Evolutionary conservation across 23 red algal species (phyloP).

Genomic region (Gracilaria domingensis): DNA sequence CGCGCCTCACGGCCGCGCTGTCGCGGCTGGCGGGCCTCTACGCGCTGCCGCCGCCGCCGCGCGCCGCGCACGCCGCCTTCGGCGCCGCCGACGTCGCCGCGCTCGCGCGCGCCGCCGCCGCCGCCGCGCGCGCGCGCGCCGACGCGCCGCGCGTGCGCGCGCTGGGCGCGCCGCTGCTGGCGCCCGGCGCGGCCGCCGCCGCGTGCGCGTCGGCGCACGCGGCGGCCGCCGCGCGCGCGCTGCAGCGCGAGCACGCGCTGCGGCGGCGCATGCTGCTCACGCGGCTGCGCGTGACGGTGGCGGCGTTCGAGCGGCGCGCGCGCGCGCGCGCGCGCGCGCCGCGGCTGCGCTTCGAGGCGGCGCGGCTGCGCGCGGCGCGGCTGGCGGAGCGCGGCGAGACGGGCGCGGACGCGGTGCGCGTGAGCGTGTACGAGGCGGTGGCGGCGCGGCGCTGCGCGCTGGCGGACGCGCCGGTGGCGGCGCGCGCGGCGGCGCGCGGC

Average conservation of each 20-base stretch:
- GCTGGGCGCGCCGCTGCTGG: not conserved
- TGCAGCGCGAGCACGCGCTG: not conserved
- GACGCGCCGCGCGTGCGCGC: not conserved
- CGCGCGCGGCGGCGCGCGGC: not conserved
- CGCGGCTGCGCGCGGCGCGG: not conserved
- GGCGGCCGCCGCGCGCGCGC: not conserved
- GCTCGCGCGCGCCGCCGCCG: no score
- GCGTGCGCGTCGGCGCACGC: not conserved
- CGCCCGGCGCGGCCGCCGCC: not conserved
- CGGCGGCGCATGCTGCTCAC: slow-evolving; percentile 25
- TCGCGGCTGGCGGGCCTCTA: not conserved
- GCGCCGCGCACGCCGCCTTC: no score
- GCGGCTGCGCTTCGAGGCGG: not conserved
- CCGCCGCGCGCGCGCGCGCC: no score
- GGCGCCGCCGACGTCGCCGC: no score
- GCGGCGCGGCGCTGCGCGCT: not conserved
- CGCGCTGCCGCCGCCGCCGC: not conserved
- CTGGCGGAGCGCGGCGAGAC: not conserved
- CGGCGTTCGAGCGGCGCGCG: not conserved
- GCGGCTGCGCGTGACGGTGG: slow-evolving; percentile 6
- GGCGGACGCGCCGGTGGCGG: slow-evolving; percentile 4
- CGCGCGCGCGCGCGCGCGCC: no score
- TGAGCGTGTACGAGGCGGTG: slow-evolving; percentile 10
- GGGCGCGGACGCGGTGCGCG: not conserved
- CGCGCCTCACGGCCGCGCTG: slow-evolving; percentile 2